A percentile compares a stretch with the other conserved stretches of the same genome.
Evolutionary conservation across 1,284 basidiomycete genomes (phyloP).

Genomic region (Ustilago bromivora): DNA sequence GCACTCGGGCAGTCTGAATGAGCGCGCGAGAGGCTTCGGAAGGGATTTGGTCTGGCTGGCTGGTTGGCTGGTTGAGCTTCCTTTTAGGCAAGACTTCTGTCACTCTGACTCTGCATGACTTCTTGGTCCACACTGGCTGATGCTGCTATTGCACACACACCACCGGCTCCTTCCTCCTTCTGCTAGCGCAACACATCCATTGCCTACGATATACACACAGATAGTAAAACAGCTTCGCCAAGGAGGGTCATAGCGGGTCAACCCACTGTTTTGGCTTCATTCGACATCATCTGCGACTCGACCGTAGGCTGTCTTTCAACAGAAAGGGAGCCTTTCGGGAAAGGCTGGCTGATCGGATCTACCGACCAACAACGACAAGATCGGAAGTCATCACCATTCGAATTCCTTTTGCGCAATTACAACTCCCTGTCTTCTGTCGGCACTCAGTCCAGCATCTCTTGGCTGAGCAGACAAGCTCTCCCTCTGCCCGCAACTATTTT

Average conservation of each 20-base stretch:
- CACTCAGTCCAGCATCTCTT: neutral
- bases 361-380: neutral
- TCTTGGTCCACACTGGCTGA: neutral
- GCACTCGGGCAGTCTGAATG: neutral
- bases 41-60: too few relatives aligned
- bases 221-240: neutral
- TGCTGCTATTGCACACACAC: neutral
- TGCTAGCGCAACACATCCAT: neutral
- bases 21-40: neutral
- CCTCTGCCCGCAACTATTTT: neutral
- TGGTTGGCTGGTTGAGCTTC: neutral
- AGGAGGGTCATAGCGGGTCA: neutral
- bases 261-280: conserved; percentile 2
- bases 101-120: conserved; percentile 3
- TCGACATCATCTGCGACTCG: neutral
- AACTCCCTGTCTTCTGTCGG: neutral
- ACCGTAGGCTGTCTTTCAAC: neutral
- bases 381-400: neutral
- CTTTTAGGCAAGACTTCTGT: neutral
- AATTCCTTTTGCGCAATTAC: neutral
- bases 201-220: neutral
- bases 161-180: neutral
- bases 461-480: neutral
- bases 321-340: neutral
- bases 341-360: neutral